Percentiles rank a stretch among this genome's conserved stretches.
Conservation (phyloP, 208 protist species). For the Crithidia acanthocephali region DNA sequence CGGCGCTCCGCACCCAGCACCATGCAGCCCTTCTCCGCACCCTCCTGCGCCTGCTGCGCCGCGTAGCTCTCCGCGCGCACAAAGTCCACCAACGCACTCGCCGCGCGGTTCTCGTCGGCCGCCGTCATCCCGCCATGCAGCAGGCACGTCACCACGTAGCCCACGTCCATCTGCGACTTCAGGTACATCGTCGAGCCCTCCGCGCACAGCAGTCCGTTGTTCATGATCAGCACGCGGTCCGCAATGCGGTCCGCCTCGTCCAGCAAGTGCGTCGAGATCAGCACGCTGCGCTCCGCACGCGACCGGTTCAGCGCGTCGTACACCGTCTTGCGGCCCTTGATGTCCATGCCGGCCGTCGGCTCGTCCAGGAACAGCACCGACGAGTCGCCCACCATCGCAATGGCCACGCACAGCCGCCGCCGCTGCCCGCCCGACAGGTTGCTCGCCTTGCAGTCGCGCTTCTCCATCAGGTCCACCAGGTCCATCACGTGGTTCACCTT, state of each 20-base stretch:
- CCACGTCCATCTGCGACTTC: slow-evolving; percentile 75
- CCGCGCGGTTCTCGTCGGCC: slow-evolving; percentile 46
- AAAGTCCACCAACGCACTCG: slow-evolving; percentile 52
- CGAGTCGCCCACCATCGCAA: slow-evolving; percentile 85
- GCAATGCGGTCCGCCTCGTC: slow-evolving; percentile 97
- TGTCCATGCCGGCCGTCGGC: slow-evolving; percentile 93
- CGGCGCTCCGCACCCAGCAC: slow-evolving; percentile 69
- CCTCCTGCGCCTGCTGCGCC: slow-evolving; percentile 22
- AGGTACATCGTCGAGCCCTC: slow-evolving; percentile 79
- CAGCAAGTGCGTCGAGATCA: slow-evolving; percentile 93
- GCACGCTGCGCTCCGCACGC: slow-evolving; percentile 56
- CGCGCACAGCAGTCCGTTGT: slow-evolving; percentile 64
- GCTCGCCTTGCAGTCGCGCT: slow-evolving; percentile 49
- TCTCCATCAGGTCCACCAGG: slow-evolving; percentile 60
- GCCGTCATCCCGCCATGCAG: slow-evolving; percentile 45
- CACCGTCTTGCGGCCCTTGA: slow-evolving; percentile 63
- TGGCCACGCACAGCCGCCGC: slow-evolving; percentile 81
- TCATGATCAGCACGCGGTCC: slow-evolving; percentile 94
- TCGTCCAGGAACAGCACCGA: slow-evolving; percentile 89
- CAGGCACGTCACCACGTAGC: slow-evolving; percentile 79
- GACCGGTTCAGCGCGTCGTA: slow-evolving; percentile 70
- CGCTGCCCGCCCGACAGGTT: slow-evolving; percentile 83
- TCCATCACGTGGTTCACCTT: slow-evolving; percentile 58
- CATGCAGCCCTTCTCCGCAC: slow-evolving; percentile 19
- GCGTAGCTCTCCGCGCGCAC: slow-evolving; percentile 56